These are phyloP conservation scores for Aureobasidium lini DNA, from an alignment of 2,329 filamentous ascomycete species.

Conservation along the genomic window DNA sequence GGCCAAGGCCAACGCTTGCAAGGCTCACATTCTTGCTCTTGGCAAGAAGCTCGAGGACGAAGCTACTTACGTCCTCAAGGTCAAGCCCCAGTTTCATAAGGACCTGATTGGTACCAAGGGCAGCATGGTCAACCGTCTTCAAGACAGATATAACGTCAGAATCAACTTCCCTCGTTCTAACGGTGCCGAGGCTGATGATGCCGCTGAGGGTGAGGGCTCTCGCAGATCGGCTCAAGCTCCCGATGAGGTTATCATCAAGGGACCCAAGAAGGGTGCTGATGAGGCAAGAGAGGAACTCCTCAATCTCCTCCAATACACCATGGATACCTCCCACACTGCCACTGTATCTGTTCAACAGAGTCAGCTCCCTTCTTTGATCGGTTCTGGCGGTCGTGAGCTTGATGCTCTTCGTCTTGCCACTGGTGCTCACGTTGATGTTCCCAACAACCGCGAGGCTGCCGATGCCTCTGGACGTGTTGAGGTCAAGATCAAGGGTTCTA, in stretches of 20 bases:
- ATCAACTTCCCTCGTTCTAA: conserved; percentile 84
- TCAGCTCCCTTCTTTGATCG: conserved; percentile 90
- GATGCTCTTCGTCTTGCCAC: conserved; percentile 80
- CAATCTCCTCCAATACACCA: conserved; percentile 78
- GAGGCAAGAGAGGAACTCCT: conserved; percentile 86
- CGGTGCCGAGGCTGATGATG: conserved; percentile 53
- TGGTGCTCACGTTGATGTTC: conserved; percentile 86
- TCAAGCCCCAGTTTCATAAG: conserved; percentile 88
- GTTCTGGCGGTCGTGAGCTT: conserved; percentile 81
- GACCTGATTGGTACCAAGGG: conserved; percentile 88
- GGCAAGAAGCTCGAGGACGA: conserved; percentile 85
- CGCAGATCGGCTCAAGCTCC: conserved; percentile 62
- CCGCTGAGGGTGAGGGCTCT: conserved; percentile 63
- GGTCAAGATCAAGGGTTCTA: conserved; percentile 87
- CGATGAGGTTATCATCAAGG: conserved; percentile 86
- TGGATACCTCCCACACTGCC: conserved; percentile 76
- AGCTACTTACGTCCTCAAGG: conserved; percentile 76
- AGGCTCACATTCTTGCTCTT: conserved; percentile 70
- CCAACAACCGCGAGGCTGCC: conserved; percentile 64
- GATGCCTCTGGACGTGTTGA: conserved; percentile 64
- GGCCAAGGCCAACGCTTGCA: conserved; percentile 84
- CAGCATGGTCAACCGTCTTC: conserved; percentile 80
- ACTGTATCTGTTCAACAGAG: conserved; percentile 80
- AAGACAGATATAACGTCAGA: conserved; percentile 85
- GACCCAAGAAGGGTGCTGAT: conserved; percentile 87